Conservation (phyloP, 75 land plant genomes). For the Gnetum montanum region DNA sequence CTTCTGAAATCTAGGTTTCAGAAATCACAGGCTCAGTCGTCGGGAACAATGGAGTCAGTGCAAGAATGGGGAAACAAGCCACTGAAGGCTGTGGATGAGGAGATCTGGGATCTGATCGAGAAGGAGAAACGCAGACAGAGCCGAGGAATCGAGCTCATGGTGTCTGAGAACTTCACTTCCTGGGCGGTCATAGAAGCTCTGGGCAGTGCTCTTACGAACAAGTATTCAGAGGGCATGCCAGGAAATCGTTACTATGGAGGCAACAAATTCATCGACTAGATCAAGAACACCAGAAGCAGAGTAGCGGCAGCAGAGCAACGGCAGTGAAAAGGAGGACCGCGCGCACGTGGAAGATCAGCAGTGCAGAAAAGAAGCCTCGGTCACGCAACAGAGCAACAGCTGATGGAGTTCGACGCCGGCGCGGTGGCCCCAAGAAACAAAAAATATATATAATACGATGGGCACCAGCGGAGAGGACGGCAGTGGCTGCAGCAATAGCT, state of each 20-base stretch:
- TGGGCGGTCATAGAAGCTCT: conserved; percentile 77
- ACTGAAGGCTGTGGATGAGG: conserved; percentile 42
- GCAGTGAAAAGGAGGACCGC: no score
- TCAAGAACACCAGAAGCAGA: no score
- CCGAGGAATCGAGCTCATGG: conserved; percentile 82
- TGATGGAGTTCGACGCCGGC: no score
- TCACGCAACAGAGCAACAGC: no score
- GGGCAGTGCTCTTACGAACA: conserved; percentile 75
- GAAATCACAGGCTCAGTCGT: conserved; percentile 7
- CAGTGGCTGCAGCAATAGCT: no score
- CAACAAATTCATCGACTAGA: conserved; percentile 67
- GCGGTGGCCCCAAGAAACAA: no score
- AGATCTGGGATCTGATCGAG: conserved; percentile 80
- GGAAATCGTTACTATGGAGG: conserved; percentile 84
- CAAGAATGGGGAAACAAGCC: conserved; percentile 53
- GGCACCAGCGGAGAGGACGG: no score
- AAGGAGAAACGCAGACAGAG: conserved; percentile 69
- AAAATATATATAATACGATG: no score
- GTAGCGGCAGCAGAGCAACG: no score
- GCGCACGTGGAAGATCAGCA: no score
- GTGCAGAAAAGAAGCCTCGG: no score
- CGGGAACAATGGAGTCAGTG: conserved; percentile 37
- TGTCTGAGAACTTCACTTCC: conserved; percentile 90
- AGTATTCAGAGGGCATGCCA: conserved; percentile 86
- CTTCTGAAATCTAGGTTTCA: no score